These are phyloP conservation scores for Eimeria praecox DNA, from an alignment of 169 alveolate genomes.

Conservation along the genomic window DNA sequence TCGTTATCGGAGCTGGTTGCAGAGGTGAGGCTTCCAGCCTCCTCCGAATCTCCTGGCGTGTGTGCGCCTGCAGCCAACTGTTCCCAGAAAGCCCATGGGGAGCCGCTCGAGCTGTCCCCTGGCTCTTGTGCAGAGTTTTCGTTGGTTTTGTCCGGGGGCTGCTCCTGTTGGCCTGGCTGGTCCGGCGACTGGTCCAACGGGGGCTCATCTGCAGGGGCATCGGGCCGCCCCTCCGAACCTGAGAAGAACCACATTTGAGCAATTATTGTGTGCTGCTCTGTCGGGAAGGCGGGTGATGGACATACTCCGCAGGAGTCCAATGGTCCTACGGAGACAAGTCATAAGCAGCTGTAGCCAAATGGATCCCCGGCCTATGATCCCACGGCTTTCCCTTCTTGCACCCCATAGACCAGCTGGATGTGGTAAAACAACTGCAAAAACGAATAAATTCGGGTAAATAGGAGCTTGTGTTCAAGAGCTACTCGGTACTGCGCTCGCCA, in stretches of 20 bases:
- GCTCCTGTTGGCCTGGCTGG: background rate
- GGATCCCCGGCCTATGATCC: background rate
- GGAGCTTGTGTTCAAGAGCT: background rate
- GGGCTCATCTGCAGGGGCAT: background rate
- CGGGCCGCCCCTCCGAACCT: background rate
- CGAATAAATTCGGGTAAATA: background rate
- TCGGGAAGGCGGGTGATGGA: background rate
- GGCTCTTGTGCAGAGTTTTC: background rate
- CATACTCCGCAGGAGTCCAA: background rate
- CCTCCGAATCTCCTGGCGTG: background rate
- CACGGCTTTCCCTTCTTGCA: background rate
- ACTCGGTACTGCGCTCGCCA: background rate
- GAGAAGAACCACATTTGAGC: slow-evolving; percentile 52
- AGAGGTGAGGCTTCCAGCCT: background rate
- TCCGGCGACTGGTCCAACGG: background rate
- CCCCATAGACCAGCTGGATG: background rate
- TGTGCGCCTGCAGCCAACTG: slow-evolving; percentile 33
- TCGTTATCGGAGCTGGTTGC: background rate
- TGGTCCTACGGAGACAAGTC: background rate
- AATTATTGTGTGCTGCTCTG: background rate
- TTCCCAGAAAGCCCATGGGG: slow-evolving; percentile 31
- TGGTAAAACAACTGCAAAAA: background rate
- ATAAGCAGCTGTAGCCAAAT: background rate
- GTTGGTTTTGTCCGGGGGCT: background rate
- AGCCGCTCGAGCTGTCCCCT: background rate